phyloP scores from a whole-genome alignment of 768 basidiomycete species.

The Lentinula raphanica region DNA sequence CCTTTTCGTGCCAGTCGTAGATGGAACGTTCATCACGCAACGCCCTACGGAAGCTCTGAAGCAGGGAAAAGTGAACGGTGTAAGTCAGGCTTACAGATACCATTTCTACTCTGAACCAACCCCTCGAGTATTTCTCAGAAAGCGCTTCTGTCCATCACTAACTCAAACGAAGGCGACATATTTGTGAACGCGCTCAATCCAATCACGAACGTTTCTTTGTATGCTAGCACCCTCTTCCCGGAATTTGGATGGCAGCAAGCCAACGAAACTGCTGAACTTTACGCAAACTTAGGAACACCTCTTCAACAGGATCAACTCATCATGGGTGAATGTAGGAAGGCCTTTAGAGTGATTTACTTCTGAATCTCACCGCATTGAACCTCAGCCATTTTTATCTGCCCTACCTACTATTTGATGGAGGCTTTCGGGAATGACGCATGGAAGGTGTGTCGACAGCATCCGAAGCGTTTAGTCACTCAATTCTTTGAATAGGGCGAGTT shows the following conservation, averaged over 20 bases:
- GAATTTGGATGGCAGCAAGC: slow-evolving; percentile 10
- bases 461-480: neutral
- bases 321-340: slow-evolving; percentile 21
- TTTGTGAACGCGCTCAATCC: slow-evolving; percentile 20
- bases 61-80: slow-evolving; percentile 24
- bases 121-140: slow-evolving; percentile 5
- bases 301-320: slow-evolving; percentile 18
- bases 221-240: slow-evolving; percentile 22
- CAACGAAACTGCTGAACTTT: slow-evolving; percentile 10
- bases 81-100: neutral
- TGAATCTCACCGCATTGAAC: neutral
- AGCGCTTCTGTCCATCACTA: slow-evolving; percentile 21
- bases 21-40: slow-evolving; percentile 29
- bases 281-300: slow-evolving; percentile 12
- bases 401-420: slow-evolving; percentile 24
- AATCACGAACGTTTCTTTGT: slow-evolving; percentile 14
- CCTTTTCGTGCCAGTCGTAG: slow-evolving; percentile 30
- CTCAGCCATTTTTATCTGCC: slow-evolving; percentile 31
- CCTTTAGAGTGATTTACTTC: neutral
- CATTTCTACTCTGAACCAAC: too few species aligned
- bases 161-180: slow-evolving; percentile 25
- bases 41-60: slow-evolving; percentile 24
- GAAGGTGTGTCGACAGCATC: slow-evolving; percentile 20
- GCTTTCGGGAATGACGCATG: slow-evolving; percentile 24
- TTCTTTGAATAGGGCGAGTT: slow-evolving; percentile 22